Base-by-base conservation (phyloP, 129 eudicot genomes). In the Heracleum sosnowskyi region DNA sequence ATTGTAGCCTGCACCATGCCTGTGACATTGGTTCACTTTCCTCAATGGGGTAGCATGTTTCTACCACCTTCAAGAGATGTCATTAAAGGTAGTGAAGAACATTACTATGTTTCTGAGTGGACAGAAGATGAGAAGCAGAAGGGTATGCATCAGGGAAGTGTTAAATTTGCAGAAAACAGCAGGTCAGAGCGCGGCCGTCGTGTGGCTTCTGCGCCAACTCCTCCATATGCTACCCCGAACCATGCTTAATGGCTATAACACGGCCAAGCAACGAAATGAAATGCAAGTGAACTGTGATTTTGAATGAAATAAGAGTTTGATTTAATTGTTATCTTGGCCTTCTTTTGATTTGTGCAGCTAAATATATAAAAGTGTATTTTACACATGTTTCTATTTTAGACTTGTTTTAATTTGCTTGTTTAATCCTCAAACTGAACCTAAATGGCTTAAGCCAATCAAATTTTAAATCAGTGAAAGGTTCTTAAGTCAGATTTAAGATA, bases 1-100 rank as follows among this genome's bases (percentile, higher is more conserved):
- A 84, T 87, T 12, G 82, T 94, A 20, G 15, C 42, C 2, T 84
- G 83, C 31, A 94, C 97, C 0, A 15, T 88, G 72, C 92, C 97
- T 0, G 92, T 88, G 73, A 51, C 85, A 29, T 73, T 91, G 2
- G 81, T 91, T 13, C 96, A 94, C 49, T 93, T 89, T 75, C 94
- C 94, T 11, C 94, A 89, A 71, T 89, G 94, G 94, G 94, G 94
- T 26, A 89, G 91, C 75, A 90, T 90, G 94, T 79, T 90, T 41
- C 41, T 90, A 0, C 89, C 88, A 7, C 81, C 94, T 1, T 80
- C 87, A 11, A 77, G 73, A 76, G 86, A 87, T 39, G 45, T 63
- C 0, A 71, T 85, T 2, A 89, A 82, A 77, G 83, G 84, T 4
- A 86, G 81, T 4, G 90, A 86, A 76, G 90, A 86, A 57, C 66